phyloP scores from a whole-genome alignment of 106 monocot species.

The Allium sativum region DNA sequence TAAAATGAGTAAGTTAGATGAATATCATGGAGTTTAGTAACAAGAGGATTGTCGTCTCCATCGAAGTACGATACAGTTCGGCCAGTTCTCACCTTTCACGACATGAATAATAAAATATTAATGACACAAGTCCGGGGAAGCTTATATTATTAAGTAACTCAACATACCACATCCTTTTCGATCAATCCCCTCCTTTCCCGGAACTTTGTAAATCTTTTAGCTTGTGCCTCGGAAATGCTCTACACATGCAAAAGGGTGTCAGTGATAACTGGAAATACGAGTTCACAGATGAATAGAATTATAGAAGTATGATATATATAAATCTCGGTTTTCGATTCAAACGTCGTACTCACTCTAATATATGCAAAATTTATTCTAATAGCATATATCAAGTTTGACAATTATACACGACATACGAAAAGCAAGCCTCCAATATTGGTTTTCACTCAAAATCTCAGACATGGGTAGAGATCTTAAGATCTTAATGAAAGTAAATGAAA shows the following conservation, averaged over 20 bases:
- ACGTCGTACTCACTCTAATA: no score
- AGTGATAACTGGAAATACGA: no score
- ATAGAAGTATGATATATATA: no score
- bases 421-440: no score
- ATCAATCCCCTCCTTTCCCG: slow-evolving; percentile 89
- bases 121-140: background rate
- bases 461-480: no score
- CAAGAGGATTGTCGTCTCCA: slow-evolving; percentile 90
- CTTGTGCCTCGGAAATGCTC: slow-evolving; percentile 80
- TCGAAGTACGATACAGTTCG: slow-evolving; percentile 79
- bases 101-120: slow-evolving; percentile 6
- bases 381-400: no score
- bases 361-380: no score
- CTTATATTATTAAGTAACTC: background rate
- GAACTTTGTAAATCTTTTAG: slow-evolving; percentile 92
- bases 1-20: slow-evolving; percentile 97
- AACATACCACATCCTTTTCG: slow-evolving; percentile 91
- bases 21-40: slow-evolving; percentile 67
- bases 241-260: slow-evolving; percentile 8
- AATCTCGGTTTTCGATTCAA: no score
- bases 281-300: no score
- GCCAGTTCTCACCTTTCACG: slow-evolving; percentile 82
- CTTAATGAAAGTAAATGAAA: no score
- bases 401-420: no score
- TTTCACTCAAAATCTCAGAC: no score